Evolutionary conservation across 805 yeast species (phyloP), one percentile per base, ranked within the genome.

Genomic region (Crinitomyces ghanaensis): DNA sequence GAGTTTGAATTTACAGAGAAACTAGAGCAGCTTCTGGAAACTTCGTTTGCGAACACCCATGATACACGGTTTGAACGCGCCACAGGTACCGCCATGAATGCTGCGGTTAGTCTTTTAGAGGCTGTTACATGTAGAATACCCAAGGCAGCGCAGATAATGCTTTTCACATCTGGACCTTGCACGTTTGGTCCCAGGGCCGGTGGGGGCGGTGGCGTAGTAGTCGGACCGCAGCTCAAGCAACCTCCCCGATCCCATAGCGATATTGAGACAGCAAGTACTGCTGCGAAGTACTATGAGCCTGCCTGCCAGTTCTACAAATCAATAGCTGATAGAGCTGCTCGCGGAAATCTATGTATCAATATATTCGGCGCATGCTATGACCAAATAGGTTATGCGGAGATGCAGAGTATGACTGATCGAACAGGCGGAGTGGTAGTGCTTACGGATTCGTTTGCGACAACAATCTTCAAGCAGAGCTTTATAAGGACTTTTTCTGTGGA

Each of bases 291-390:
- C 54, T 81, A 74, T 62, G 83, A 82, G 53, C 79, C 80, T 51
- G 91, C 95, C 5, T 70, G 67, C 44, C 75, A 80, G 53, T 85
- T 71, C 50, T 86, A 85, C 57, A 85, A 79, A 42, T 62, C 66
- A 21, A 54, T 86, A 30, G 80, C 91, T 19, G 66, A 71, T 23
- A 74, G 75, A 47, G 81, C 83, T 27, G 70, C 84, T 35, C 60
- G 62, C 14, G 70, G 72, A 41, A 81, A 83, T n/a, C 88, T 80
- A 49, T 72, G 84, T 17, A 75, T 86, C 37, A 95, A 85, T 57
- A 72, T 86, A 28, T 85, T 82, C 58, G 94, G 93, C 16, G 95
- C 95, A 39, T 84, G 95, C 63, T 84, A 83, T 57, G 97, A 86
- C 60, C 97, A 86, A 65, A 77, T 85, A 37, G 97, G 97, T 52